Percentiles rank a stretch among this genome's conserved stretches.
phyloP scores from a whole-genome alignment of 2,329 filamentous ascomycete species.

The Fusarium sulawesiense region DNA sequence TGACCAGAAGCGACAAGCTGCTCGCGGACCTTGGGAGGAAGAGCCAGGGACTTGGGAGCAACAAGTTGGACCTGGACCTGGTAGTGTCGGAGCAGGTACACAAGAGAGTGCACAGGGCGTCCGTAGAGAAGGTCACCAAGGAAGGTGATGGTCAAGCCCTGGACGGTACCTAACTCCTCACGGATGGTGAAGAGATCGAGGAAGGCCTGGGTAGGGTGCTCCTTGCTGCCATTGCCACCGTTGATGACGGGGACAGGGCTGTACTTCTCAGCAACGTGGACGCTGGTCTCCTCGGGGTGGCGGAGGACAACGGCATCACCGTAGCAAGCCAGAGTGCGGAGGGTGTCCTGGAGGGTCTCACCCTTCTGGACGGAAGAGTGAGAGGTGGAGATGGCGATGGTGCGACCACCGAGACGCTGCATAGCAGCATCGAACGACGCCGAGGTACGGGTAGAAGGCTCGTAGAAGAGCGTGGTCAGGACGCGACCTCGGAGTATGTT shows the following conservation, averaged over 20 bases:
- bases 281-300: conserved; percentile 85
- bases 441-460: conserved; percentile 95
- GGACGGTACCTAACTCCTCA: conserved; percentile 95
- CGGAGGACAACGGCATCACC: conserved; percentile 95
- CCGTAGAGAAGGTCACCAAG: conserved; percentile 93
- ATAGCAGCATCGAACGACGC: conserved; percentile 97
- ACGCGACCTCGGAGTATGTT: conserved; percentile 88
- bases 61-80: conserved; percentile 94
- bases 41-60: conserved; percentile 79
- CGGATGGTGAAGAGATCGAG: conserved; percentile 98
- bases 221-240: conserved; percentile 92
- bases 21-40: conserved; percentile 80
- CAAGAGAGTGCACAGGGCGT: conserved; percentile 92
- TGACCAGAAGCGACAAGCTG: conserved; percentile 79
- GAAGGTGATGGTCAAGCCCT: conserved; percentile 96
- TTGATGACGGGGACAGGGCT: conserved; percentile 95
- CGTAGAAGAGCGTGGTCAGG: conserved; percentile 94
- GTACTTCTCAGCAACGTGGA: conserved; percentile 85
- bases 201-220: conserved; percentile 98
- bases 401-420: conserved; percentile 94
- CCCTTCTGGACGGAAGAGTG: conserved; percentile 94
- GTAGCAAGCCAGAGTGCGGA: conserved; percentile 94
- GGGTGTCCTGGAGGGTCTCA: conserved; percentile 90
- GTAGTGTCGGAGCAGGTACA: conserved; percentile 95
- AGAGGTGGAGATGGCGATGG: conserved; percentile 82